Evolutionary conservation across 768 basidiomycete genomes (phyloP), one percentile per base, ranked within the genome.

Genomic region (Pulveroboletus sp.): DNA sequence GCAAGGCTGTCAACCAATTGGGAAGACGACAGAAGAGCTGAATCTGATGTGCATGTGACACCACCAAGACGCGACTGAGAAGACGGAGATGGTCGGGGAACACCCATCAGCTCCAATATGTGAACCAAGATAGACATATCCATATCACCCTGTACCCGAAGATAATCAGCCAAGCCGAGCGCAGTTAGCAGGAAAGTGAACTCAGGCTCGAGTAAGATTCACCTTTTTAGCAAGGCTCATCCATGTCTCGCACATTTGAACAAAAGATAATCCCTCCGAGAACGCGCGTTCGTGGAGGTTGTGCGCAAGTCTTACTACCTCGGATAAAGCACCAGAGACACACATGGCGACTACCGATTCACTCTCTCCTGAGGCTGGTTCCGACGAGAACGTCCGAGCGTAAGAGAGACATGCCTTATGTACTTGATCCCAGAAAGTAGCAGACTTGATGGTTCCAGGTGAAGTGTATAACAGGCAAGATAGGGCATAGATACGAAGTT

Each of bases 161-260:
- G 21, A 5, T 21, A 33, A 36, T 56, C 27, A 48, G 47, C 21
- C 26, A 43, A 42, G 28, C 6, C 26, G 11, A 38, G 21, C 17
- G 14, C 8, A 24, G 39, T 27, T 27, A 17, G 33, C 13, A 46
- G 30, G 28, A 43, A 37, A 6, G 47, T 21, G 37, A 42, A 43
- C 18, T 14, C 33, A 14, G 30, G 14, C 13, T 46, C 45, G 1
- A 41, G 28, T 28, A 18, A 7, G 32, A 65, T 74, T 49, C 42
- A 85, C 89, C 71, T 74, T 74, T 58, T 78, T 80, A 0, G 88
- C 86, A 55, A 89, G 78, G 17, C 68, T 71, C 56, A 81, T 75
- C 82, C 89, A 89, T 47, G 79, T 81, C 55, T 90, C 86, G 61
- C 86, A 89, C 62, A 86, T 79, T 8, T 71, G 70, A 13, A 79